These are phyloP conservation scores for Gossypium gossypioides DNA, from an alignment of 441 rosid genomes.

Conservation along the genomic window DNA sequence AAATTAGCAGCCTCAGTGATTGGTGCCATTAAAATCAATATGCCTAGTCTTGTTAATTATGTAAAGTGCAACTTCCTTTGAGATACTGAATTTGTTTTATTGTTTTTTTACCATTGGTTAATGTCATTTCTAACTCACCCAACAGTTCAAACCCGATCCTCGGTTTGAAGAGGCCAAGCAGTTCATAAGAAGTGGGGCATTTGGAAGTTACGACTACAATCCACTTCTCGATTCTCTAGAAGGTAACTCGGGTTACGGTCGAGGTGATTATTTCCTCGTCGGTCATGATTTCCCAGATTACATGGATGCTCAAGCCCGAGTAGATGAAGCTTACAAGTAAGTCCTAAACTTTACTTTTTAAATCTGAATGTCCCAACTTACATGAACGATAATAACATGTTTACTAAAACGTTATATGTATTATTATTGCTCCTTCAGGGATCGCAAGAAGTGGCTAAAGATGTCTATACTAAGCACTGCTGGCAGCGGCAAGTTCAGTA, in stretches of 20 bases:
- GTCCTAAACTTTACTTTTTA: background rate
- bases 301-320: slow-evolving; percentile 73
- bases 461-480: slow-evolving; percentile 92
- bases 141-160: slow-evolving; percentile 84
- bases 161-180: slow-evolving; percentile 88
- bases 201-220: slow-evolving; percentile 74
- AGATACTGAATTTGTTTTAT: background rate
- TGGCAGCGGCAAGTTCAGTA: slow-evolving; percentile 83
- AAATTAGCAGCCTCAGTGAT: background rate
- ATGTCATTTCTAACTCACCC: background rate
- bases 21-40: background rate
- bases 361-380: background rate
- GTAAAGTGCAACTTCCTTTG: background rate
- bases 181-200: slow-evolving; percentile 70
- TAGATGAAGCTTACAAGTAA: slow-evolving; percentile 83
- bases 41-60: background rate
- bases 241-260: slow-evolving; percentile 82
- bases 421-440: slow-evolving; percentile 29
- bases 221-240: slow-evolving; percentile 84
- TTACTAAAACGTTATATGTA: background rate
- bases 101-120: slow-evolving; percentile 15
- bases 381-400: background rate
- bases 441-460: slow-evolving; percentile 68
- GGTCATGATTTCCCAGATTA: slow-evolving; percentile 80
- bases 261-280: slow-evolving; percentile 87